A percentile compares a stretch with the other conserved stretches of the same genome.
These are phyloP conservation scores for Phylloporus rhodoxanthus DNA, from an alignment of 768 basidiomycete species.

Conservation along the genomic window DNA sequence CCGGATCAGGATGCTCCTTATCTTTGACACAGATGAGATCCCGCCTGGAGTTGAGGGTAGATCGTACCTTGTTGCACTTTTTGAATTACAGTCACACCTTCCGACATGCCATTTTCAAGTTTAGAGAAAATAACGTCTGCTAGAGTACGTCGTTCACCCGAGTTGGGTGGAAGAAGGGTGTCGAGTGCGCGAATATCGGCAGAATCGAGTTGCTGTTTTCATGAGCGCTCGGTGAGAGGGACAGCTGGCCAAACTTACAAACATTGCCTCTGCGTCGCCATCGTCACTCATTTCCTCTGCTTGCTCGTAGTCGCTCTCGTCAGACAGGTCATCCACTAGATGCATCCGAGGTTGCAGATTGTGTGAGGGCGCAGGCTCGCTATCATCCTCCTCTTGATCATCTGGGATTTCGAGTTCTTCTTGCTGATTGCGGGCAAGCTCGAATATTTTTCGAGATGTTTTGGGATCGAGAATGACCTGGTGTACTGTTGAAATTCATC, in stretches of 20 bases:
- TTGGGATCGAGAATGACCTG: conserved; percentile 74
- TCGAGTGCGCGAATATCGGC: conserved; percentile 85
- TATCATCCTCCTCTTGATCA: conserved; percentile 45
- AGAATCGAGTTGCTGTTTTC: conserved; percentile 76
- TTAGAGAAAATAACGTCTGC: conserved; percentile 98
- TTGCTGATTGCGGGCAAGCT: conserved; percentile 89
- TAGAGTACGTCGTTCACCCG: conserved; percentile 73
- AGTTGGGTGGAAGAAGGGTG: conserved; percentile 67
- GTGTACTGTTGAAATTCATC: conserved; percentile 1
- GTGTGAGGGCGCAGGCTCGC: conserved; percentile 24
- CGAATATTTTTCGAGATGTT: conserved; percentile 82
- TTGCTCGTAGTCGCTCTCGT: conserved; percentile 46
- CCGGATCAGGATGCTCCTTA: conserved; percentile 63
- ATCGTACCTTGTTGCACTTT: conserved; percentile 53
- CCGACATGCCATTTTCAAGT: conserved; percentile 61
- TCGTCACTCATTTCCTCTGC: conserved; percentile 17
- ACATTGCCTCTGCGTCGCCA: conserved; percentile 51
- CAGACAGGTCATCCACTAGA: conserved; percentile 47
- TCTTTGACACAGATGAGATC: conserved; percentile 29
- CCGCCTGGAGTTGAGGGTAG: not conserved
- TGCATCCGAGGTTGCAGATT: conserved; percentile 21
- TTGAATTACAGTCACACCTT: conserved; percentile 49
- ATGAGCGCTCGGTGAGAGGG: conserved; percentile 3
- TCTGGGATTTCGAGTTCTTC: conserved; percentile 72
- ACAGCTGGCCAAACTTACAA: conserved; percentile 38